Evolutionary conservation across 768 basidiomycete species (phyloP).

Genomic region (Collybiopsis confluens): DNA sequence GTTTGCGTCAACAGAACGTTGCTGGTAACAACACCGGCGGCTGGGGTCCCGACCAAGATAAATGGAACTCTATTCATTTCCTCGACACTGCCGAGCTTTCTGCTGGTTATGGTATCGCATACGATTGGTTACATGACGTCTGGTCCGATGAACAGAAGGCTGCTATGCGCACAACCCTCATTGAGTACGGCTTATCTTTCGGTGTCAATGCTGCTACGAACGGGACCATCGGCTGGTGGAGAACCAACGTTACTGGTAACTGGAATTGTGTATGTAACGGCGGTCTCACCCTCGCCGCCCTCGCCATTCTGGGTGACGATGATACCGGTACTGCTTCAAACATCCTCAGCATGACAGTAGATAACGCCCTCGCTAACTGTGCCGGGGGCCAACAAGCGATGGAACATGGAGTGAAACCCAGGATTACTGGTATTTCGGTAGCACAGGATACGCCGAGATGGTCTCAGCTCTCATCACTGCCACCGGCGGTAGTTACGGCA

Average conservation of each 20-base stretch:
- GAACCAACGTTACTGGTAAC: slow-evolving; percentile 68
- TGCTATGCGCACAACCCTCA: slow-evolving; percentile 65
- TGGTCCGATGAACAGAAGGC: slow-evolving; percentile 73
- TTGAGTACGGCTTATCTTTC: slow-evolving; percentile 69
- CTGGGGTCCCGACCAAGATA: slow-evolving; percentile 63
- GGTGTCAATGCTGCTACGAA: slow-evolving; percentile 54
- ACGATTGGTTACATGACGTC: slow-evolving; percentile 92
- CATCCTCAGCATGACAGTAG: slow-evolving; percentile 63
- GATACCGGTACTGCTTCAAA: slow-evolving; percentile 64
- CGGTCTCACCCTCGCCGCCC: slow-evolving; percentile 82
- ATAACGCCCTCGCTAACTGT: slow-evolving; percentile 78
- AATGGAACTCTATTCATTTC: slow-evolving; percentile 91
- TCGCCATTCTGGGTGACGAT: slow-evolving; percentile 87
- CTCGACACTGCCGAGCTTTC: slow-evolving; percentile 89
- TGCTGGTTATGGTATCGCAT: slow-evolving; percentile 86
- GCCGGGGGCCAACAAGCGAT: slow-evolving; percentile 58
- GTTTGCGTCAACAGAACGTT: slow-evolving; percentile 49
- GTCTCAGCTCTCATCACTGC: slow-evolving; percentile 76
- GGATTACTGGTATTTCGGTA: slow-evolving; percentile 96
- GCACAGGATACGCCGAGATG: slow-evolving; percentile 89
- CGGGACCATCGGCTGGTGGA: slow-evolving; percentile 72
- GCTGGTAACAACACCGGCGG: slow-evolving; percentile 59
- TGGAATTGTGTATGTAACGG: slow-evolving; percentile 98
- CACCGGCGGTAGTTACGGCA: slow-evolving; percentile 76
- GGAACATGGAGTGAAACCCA: slow-evolving; percentile 93